A percentile compares a stretch with the other conserved stretches of the same genome.
These are phyloP conservation scores for Triadica sebifera DNA, from an alignment of 345 rosid genomes.

Conservation along the genomic window DNA sequence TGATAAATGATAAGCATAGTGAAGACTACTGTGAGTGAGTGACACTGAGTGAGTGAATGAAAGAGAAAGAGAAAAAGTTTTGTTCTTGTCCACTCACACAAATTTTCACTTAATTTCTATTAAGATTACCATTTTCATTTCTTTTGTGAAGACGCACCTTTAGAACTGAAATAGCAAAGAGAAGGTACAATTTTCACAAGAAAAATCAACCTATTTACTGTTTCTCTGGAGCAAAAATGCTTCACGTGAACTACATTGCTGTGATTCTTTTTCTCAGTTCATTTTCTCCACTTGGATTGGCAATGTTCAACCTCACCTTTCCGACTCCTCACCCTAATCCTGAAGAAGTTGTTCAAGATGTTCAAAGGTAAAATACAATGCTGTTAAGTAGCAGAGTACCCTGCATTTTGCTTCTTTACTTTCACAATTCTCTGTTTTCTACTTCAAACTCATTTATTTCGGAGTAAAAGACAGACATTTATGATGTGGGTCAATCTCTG, in stretches of 20 bases:
- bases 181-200: too few relatives aligned
- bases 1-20: background rate
- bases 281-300: constrained; percentile 30
- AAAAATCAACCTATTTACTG: background rate
- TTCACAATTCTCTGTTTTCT: background rate
- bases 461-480: constrained; percentile 27
- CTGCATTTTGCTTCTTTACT: background rate
- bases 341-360: constrained; percentile 68
- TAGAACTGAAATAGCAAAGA: background rate
- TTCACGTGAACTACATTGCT: constrained; percentile 20
- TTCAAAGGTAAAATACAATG: constrained; percentile 55
- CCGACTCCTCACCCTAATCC: constrained; percentile 72
- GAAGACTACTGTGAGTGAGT: background rate
- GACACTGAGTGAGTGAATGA: background rate
- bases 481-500: too few relatives aligned
- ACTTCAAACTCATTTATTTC: background rate
- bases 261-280: constrained; percentile 36
- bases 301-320: constrained; percentile 56
- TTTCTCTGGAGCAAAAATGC: constrained; percentile 13
- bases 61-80: too few relatives aligned
- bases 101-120: constrained; percentile 10
- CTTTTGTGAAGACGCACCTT: background rate
- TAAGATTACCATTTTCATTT: background rate
- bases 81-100: background rate
- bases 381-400: background rate